Evolutionary conservation across 2,329 filamentous ascomycete species (phyloP).

Genomic region (Aspergillus pseudoviridinutans): DNA sequence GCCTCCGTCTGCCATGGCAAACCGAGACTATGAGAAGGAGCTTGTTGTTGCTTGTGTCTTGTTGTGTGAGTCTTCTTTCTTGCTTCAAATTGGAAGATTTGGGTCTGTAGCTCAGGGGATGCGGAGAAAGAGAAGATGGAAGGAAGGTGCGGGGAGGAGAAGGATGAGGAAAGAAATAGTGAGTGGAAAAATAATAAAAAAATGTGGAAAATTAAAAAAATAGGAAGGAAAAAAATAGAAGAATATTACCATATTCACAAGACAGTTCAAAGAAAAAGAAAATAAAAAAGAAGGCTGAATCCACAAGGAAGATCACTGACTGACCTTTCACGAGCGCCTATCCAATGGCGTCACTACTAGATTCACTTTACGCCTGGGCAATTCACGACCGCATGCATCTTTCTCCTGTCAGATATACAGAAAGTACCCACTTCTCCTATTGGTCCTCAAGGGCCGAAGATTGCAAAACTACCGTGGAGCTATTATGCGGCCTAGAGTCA

Average conservation of each 20-base stretch:
- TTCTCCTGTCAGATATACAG: neutral
- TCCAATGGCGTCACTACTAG: neutral
- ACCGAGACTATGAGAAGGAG: neutral
- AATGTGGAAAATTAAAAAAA: conserved; percentile 1
- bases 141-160: conserved; percentile 5
- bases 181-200: neutral
- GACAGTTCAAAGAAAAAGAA: neutral
- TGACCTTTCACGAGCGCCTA: neutral
- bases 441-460: neutral
- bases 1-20: conserved; percentile 10
- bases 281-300: neutral
- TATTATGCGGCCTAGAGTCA: neutral
- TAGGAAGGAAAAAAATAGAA: neutral
- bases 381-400: neutral
- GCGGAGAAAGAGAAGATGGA: conserved; percentile 1
- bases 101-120: neutral
- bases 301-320: neutral
- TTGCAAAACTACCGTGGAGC: neutral
- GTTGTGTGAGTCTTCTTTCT: neutral
- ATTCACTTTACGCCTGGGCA: neutral
- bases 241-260: neutral
- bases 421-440: neutral
- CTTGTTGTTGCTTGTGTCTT: neutral
- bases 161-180: neutral
- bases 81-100: neutral